These are phyloP conservation scores for Magnaporthiopsis rhizophila DNA, from an alignment of 2,329 filamentous ascomycete species.

Conservation along the genomic window DNA sequence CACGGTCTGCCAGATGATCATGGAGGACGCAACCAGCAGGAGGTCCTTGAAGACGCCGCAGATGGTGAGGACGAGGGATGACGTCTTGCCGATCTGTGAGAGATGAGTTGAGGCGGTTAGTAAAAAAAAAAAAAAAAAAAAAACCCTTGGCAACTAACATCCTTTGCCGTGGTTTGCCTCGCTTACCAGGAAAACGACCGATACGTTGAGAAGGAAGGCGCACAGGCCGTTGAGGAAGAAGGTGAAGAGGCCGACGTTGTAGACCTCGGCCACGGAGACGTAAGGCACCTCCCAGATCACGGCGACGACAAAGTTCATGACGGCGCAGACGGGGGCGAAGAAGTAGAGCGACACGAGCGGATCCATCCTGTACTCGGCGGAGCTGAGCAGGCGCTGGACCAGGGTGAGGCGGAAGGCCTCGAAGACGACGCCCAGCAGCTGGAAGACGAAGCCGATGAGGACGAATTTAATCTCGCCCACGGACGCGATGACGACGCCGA, in stretches of 20 bases:
- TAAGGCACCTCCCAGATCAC: slow-evolving; percentile 66
- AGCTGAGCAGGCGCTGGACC: slow-evolving; percentile 76
- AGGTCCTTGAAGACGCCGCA: slow-evolving; percentile 87
- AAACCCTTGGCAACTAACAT: neutral
- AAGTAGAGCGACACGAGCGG: slow-evolving; percentile 84
- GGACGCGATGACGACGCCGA: slow-evolving; percentile 91
- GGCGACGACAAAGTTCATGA: slow-evolving; percentile 70
- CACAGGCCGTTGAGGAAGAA: slow-evolving; percentile 70
- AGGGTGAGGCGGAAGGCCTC: slow-evolving; percentile 78
- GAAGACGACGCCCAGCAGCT: slow-evolving; percentile 70
- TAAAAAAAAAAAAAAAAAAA: too few species aligned
- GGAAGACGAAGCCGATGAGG: slow-evolving; percentile 69
- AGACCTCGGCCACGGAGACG: slow-evolving; percentile 61
- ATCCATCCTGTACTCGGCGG: slow-evolving; percentile 86
- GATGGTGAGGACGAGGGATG: slow-evolving; percentile 76
- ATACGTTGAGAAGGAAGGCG: slow-evolving; percentile 76
- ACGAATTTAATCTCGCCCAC: slow-evolving; percentile 94
- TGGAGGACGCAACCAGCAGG: slow-evolving; percentile 69
- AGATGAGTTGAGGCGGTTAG: slow-evolving; percentile 14
- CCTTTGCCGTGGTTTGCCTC: neutral
- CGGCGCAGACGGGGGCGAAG: slow-evolving; percentile 76
- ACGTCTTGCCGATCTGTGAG: slow-evolving; percentile 74
- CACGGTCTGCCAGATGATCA: slow-evolving; percentile 73
- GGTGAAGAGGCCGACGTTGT: slow-evolving; percentile 63
- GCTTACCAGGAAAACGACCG: slow-evolving; percentile 76